phyloP scores from a whole-genome alignment of 768 basidiomycete species.

The Macrolepiota dolichaula region DNA sequence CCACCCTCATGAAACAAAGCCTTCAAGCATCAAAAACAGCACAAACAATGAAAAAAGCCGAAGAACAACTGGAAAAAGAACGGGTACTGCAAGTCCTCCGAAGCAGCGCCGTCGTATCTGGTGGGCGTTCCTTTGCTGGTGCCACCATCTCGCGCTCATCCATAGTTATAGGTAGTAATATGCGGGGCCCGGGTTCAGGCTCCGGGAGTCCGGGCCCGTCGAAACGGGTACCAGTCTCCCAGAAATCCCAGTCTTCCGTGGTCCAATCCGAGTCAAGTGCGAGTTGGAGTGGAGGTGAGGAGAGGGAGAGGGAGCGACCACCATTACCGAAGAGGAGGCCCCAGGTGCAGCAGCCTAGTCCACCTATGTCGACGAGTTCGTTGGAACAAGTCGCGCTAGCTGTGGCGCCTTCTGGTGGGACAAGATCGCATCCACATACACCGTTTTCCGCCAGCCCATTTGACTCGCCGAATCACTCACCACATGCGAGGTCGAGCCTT shows the following conservation, averaged over 20 bases:
- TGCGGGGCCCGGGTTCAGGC: slow-evolving; percentile 12
- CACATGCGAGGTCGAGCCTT: background rate
- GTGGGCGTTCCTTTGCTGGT: slow-evolving; percentile 29
- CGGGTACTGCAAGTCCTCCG: slow-evolving; percentile 70
- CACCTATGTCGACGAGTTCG: slow-evolving; percentile 40
- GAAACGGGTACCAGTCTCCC: slow-evolving; percentile 12
- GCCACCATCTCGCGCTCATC: slow-evolving; percentile 29
- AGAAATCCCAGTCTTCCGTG: background rate
- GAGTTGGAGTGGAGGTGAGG: slow-evolving; percentile 1
- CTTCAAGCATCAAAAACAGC: slow-evolving; percentile 72
- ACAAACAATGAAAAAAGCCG: slow-evolving; percentile 65
- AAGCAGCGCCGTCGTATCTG: slow-evolving; percentile 43
- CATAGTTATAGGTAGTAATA: slow-evolving; percentile 30
- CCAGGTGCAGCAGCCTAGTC: slow-evolving; percentile 27
- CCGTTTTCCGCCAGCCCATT: slow-evolving; percentile 14
- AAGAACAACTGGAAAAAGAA: slow-evolving; percentile 66
- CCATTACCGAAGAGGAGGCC: slow-evolving; percentile 30
- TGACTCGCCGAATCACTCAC: slow-evolving; percentile 15
- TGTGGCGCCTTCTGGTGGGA: slow-evolving; percentile 10
- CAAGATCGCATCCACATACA: slow-evolving; percentile 5
- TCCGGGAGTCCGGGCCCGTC: slow-evolving; percentile 12
- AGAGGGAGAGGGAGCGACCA: slow-evolving; percentile 14
- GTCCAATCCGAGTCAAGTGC: slow-evolving; percentile 4
- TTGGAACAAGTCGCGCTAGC: slow-evolving; percentile 46
- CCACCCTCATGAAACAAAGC: slow-evolving; percentile 68